Evolutionary conservation across 2,329 filamentous ascomycete genomes (phyloP).

Genomic region (Pseudonectria buxi): DNA sequence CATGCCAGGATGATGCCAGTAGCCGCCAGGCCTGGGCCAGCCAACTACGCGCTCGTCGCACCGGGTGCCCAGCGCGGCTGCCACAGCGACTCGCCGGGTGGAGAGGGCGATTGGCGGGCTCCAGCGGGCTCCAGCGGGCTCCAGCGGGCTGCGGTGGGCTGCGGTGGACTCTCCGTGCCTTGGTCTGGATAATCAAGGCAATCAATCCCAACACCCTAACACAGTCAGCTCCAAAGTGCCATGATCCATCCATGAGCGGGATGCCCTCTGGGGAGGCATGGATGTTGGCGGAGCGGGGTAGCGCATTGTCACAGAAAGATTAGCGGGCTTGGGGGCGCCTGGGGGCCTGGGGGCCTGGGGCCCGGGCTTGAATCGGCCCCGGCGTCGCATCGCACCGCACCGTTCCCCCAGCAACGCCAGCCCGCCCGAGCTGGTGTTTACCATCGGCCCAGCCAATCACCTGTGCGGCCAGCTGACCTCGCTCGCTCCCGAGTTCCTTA

Average conservation of each 20-base stretch:
- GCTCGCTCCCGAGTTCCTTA: conserved; percentile 22
- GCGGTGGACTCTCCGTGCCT: neutral
- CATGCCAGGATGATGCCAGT: conserved; percentile 21
- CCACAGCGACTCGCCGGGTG: conserved; percentile 22
- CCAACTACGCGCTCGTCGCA: conserved; percentile 15
- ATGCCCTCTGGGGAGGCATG: conserved; percentile 9
- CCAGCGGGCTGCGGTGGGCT: neutral
- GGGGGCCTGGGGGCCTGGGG: no score
- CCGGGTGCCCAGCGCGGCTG: conserved; percentile 21
- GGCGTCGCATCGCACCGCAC: neutral
- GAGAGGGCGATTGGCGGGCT: no score
- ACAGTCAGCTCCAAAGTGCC: no score
- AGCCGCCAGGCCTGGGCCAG: conserved; percentile 4
- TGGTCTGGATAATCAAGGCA: no score
- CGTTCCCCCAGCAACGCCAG: conserved; percentile 23
- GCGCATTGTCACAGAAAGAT: conserved; percentile 23
- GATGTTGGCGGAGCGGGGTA: conserved; percentile 21
- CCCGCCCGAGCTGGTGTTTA: conserved; percentile 20
- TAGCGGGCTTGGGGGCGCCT: no score
- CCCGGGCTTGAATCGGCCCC: no score
- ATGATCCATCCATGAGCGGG: no score
- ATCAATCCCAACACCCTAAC: no score
- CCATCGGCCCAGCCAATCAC: conserved; percentile 27
- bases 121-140: neutral
- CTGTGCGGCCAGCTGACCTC: conserved; percentile 6